phyloP scores from a whole-genome alignment of 2,329 filamentous ascomycete species.

The Neobulgaria alba region DNA sequence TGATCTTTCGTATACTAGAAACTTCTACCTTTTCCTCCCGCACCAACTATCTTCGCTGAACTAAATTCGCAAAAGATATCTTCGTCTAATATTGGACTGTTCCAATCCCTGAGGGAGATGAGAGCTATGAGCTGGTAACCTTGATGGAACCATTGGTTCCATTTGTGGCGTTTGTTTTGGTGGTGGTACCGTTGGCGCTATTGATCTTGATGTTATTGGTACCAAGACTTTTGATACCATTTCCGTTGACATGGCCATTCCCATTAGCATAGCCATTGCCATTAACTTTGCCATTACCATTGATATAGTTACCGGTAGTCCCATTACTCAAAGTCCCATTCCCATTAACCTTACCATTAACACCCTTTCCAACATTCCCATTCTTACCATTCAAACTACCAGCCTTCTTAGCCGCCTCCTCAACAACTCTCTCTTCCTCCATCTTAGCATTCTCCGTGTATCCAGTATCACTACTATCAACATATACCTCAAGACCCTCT shows the following conservation, averaged over 20 bases:
- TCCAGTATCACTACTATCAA: constrained; percentile 61
- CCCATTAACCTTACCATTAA: constrained; percentile 8
- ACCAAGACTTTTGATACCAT: neutral
- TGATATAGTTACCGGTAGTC: neutral
- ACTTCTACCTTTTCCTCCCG: no score
- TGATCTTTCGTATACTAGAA: no score
- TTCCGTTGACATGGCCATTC: neutral
- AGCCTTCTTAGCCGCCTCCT: constrained; percentile 20
- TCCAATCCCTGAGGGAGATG: no score
- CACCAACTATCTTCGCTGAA: no score
- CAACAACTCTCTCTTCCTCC: constrained; percentile 21
- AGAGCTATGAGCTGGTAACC: no score
- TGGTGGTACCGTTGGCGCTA: no score
- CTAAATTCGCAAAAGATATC: no score
- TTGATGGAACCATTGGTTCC: no score
- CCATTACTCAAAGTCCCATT: neutral
- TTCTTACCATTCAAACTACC: constrained; percentile 17
- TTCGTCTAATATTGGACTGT: no score
- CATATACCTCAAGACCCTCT: constrained; percentile 59
- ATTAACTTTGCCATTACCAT: constrained; percentile 7
- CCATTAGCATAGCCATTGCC: neutral
- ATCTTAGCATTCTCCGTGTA: constrained; percentile 30
- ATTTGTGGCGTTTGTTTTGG: no score
- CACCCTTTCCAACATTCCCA: no score
- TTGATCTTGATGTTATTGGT: no score